phyloP scores from a whole-genome alignment of 2,329 filamentous ascomycete genomes.

The Cyclaneusma minus region DNA sequence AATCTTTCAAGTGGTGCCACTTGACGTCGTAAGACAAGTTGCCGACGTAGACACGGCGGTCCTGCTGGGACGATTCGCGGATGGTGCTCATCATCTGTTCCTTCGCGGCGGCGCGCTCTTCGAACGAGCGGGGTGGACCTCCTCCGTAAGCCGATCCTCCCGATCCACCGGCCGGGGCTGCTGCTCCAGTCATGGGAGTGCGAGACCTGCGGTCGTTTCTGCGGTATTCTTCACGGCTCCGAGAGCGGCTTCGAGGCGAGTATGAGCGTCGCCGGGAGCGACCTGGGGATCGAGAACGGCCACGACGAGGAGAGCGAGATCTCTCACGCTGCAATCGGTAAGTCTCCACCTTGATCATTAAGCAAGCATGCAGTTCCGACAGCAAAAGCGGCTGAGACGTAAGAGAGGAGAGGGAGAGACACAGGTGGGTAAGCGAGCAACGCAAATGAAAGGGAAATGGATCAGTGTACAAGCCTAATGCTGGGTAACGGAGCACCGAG shows the following conservation, averaged over 20 bases:
- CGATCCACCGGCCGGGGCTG: conserved; percentile 53
- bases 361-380: conserved; percentile 7
- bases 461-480: conserved; percentile 1
- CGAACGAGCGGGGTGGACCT: conserved; percentile 59
- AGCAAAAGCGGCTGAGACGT: conserved; percentile 5
- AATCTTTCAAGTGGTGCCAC: conserved; percentile 99
- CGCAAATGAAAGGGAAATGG: conserved; percentile 2
- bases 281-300: conserved; percentile 72
- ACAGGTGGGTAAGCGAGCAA: conserved; percentile 2
- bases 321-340: conserved; percentile 56
- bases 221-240: conserved; percentile 64
- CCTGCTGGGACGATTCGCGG: conserved; percentile 90
- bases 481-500: too few species aligned
- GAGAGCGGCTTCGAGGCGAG: conserved; percentile 64
- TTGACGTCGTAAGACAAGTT: conserved; percentile 99
- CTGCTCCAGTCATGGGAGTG: conserved; percentile 66
- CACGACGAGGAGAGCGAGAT: conserved; percentile 62
- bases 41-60: conserved; percentile 97
- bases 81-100: conserved; percentile 95
- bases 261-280: conserved; percentile 60
- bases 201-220: conserved; percentile 62
- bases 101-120: conserved; percentile 70
- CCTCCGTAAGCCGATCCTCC: conserved; percentile 50
- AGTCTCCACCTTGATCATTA: conserved; percentile 17
- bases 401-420: conserved; percentile 3